Evolutionary conservation across 371 early-diverging fungal genomes (phyloP).

Genomic region (Mucor circinelloides): DNA sequence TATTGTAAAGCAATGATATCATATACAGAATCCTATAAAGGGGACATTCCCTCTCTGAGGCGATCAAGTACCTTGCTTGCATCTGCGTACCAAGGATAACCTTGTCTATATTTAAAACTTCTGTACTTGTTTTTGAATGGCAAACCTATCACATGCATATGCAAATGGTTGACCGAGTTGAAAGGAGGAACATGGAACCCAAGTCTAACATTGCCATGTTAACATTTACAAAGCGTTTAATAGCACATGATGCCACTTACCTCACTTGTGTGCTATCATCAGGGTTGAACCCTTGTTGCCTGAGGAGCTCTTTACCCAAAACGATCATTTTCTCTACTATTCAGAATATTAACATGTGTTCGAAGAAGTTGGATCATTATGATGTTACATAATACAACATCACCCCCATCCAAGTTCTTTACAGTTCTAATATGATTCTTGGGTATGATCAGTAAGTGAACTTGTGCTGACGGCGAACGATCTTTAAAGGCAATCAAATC

Average conservation of each 20-base stretch:
- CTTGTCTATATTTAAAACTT: slow-evolving; percentile 26
- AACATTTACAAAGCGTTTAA: background rate
- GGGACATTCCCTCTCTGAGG: slow-evolving; percentile 15
- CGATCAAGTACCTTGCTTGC: slow-evolving; percentile 12
- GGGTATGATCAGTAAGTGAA: slow-evolving; percentile 62
- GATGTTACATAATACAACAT: slow-evolving; percentile 51
- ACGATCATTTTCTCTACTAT: slow-evolving; percentile 49
- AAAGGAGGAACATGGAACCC: slow-evolving; percentile 77
- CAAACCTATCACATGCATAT: slow-evolving; percentile 58
- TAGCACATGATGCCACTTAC: slow-evolving; percentile 6
- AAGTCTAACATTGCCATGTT: slow-evolving; percentile 23
- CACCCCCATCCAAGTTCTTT: slow-evolving; percentile 36
- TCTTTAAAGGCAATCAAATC: slow-evolving; percentile 61
- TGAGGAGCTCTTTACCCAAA: slow-evolving; percentile 39
- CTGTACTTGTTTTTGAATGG: slow-evolving; percentile 50
- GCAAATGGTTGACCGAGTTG: slow-evolving; percentile 62
- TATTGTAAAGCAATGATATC: background rate
- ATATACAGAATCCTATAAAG: slow-evolving; percentile 8
- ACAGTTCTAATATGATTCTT: slow-evolving; percentile 49
- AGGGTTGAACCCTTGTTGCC: slow-evolving; percentile 40
- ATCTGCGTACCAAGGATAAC: slow-evolving; percentile 36
- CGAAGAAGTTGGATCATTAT: background rate
- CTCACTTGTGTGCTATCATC: slow-evolving; percentile 24
- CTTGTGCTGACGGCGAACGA: slow-evolving; percentile 54
- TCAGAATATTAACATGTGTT: background rate